Conservation (phyloP, 225 moss, liverwort and hornwort species). For the Physcomitrellopsis africana region DNA sequence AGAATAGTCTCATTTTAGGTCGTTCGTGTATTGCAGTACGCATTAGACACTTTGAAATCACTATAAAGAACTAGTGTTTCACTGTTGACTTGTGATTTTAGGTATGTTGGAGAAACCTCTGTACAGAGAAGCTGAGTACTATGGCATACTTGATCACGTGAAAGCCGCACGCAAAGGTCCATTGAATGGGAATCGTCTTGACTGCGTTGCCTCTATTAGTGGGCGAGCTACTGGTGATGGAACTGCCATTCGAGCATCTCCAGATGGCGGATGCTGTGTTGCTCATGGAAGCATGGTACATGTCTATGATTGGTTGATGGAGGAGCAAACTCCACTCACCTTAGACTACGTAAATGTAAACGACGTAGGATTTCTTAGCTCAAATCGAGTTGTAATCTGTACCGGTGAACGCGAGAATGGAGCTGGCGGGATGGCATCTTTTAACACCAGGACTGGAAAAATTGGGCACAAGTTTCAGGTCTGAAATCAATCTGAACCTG, state of each 20-base stretch:
- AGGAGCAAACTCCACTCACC: slow-evolving; percentile 67
- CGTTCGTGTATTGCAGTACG: not conserved
- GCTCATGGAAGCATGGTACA: slow-evolving; percentile 77
- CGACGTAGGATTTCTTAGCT: slow-evolving; percentile 67
- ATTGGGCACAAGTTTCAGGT: slow-evolving; percentile 73
- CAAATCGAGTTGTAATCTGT: slow-evolving; percentile 66
- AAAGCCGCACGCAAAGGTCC: slow-evolving; percentile 63
- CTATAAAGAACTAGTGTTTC: not conserved
- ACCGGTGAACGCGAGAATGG: slow-evolving; percentile 67
- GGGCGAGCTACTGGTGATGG: slow-evolving; percentile 72
- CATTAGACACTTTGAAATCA: slow-evolving; percentile 11
- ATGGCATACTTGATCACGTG: slow-evolving; percentile 65
- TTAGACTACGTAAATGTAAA: slow-evolving; percentile 71
- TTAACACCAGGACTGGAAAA: slow-evolving; percentile 62
- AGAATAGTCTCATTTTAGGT: not conserved
- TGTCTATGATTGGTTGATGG: slow-evolving; percentile 69
- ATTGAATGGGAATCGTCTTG: slow-evolving; percentile 64
- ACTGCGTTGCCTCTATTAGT: slow-evolving; percentile 60
- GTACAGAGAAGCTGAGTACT: slow-evolving; percentile 68
- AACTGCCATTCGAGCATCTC: slow-evolving; percentile 61
- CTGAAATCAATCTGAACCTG: not conserved
- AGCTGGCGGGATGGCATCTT: slow-evolving; percentile 68
- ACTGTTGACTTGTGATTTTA: slow-evolving; percentile 23
- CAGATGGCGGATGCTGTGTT: slow-evolving; percentile 74
- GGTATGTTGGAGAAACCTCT: slow-evolving; percentile 66